Evolutionary conservation across 176 grass and related monocot species (phyloP).

Genomic region (Bothriochloa decipiens): DNA sequence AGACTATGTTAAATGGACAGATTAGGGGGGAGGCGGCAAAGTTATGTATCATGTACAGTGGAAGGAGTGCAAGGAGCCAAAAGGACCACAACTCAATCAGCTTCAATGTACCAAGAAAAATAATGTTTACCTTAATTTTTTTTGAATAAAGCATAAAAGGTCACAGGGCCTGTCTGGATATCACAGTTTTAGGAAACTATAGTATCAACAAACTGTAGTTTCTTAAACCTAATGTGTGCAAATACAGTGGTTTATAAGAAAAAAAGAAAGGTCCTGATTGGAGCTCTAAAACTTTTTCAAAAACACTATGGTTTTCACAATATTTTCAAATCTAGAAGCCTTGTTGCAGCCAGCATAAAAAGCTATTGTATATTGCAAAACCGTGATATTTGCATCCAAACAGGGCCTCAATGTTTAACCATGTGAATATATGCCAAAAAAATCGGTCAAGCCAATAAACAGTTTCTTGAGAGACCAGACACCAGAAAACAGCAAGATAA

Average conservation of each 20-base stretch:
- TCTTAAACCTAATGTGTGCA: not conserved
- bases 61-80: slow-evolving; percentile 17
- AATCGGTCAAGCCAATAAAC: not conserved
- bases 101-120: not conserved
- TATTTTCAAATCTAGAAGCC: not conserved
- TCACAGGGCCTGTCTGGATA: not conserved
- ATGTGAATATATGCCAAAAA: not conserved
- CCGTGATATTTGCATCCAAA: not conserved
- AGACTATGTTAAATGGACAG: slow-evolving; percentile 5
- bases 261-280: not conserved
- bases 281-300: not conserved
- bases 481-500: not conserved
- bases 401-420: not conserved
- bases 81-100: slow-evolving; percentile 3
- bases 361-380: not conserved
- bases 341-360: not conserved
- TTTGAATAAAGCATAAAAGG: slow-evolving; percentile 6
- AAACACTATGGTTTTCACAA: not conserved
- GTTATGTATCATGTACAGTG: not conserved
- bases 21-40: not conserved
- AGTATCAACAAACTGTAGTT: not conserved
- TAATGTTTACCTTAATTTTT: not conserved
- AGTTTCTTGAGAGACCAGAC: not conserved
- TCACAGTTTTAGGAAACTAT: not conserved
- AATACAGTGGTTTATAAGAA: not conserved